Base-by-base conservation (phyloP, 2,329 filamentous ascomycete genomes). In the Hymenoscyphus salicellus region DNA sequence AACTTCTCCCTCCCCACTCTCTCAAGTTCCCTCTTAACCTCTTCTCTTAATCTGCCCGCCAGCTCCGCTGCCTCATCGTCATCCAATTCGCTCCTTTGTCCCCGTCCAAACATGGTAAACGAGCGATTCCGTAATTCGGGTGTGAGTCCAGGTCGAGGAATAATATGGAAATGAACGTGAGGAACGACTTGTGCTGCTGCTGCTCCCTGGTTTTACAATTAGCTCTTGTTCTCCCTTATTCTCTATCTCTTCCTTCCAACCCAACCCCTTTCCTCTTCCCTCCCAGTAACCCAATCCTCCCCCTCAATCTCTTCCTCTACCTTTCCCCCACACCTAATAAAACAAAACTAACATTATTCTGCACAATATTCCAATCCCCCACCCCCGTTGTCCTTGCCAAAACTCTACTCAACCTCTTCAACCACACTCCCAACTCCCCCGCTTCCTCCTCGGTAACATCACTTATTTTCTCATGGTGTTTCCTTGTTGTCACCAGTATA, bases 101-200 rank as follows among this genome's bases (percentile, higher is more conserved):
- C 91, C 16, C 88, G 78, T 0, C 91, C 91, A 79, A 94, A 94
- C 90, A 93, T 93, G 57, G 89, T 92, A 79, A 92, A 93, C 74
- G 75, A 6, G 80, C 82, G 69, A 80, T 83, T 57, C 79, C 84
- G 69, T 80, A 81, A 64, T 84, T 84, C 78, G 23, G 77, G 78
- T 64, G 79, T 79, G 41, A 81, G 76, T 62, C 90, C 86, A 0
- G 93, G 93, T 43, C 94, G 81, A 0, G 94, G 94, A 38, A 99
- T 96, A 61, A 98, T 84, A 72, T 99, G 95, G 76, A 96, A 98
- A 77, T 99, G 94, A 58, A 96, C 89, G 77, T 98, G 94, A 26
- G 90, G 90, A 1, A 98, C 93, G 17, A 97, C 92, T 79, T 98
- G 94, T 1, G 93, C 93, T 1, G 94, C 94, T 36, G 92, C 86